A percentile compares a stretch with the other conserved stretches of the same genome.
phyloP scores from a whole-genome alignment of 2,329 filamentous ascomycete genomes.

The Domatiomyces globalis region DNA sequence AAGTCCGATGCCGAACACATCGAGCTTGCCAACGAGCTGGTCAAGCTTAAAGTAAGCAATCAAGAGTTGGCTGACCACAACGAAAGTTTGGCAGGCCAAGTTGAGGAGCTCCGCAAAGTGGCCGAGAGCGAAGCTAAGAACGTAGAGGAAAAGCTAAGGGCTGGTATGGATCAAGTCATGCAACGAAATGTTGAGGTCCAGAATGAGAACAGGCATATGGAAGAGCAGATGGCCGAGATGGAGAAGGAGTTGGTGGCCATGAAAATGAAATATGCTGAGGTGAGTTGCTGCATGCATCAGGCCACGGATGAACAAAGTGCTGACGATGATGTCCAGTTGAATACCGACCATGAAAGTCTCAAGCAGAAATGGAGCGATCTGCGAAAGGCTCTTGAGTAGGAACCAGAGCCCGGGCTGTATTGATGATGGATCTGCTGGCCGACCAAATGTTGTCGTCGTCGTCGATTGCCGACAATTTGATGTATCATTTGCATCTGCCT shows the following conservation, averaged over 20 bases:
- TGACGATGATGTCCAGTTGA: constrained; percentile 41
- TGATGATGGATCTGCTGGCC: no score
- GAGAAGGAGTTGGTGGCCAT: constrained; percentile 84
- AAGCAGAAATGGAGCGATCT: constrained; percentile 66
- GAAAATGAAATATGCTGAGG: constrained; percentile 92
- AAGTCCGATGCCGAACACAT: constrained; percentile 83
- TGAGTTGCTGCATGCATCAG: constrained; percentile 37
- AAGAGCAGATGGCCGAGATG: constrained; percentile 81
- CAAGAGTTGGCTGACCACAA: constrained; percentile 80
- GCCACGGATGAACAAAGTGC: background rate
- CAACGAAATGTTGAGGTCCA: constrained; percentile 84
- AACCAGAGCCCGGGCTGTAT: no score
- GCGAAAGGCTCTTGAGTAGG: constrained; percentile 38
- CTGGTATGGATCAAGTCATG: constrained; percentile 84
- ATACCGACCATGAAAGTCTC: constrained; percentile 53
- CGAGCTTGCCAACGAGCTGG: constrained; percentile 75
- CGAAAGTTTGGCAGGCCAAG: constrained; percentile 72
- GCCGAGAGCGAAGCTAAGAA: constrained; percentile 83
- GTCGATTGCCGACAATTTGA: background rate
- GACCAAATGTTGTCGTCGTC: no score
- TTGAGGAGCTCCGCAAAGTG: constrained; percentile 68
- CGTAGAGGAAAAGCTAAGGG: constrained; percentile 65
- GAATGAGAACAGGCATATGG: constrained; percentile 74
- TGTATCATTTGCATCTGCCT: background rate
- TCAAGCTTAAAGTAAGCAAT: constrained; percentile 86